A percentile compares a stretch with the other conserved stretches of the same genome.
Conservation (phyloP, 208 protist genomes). For the Wallacemonas sp. region DNA sequence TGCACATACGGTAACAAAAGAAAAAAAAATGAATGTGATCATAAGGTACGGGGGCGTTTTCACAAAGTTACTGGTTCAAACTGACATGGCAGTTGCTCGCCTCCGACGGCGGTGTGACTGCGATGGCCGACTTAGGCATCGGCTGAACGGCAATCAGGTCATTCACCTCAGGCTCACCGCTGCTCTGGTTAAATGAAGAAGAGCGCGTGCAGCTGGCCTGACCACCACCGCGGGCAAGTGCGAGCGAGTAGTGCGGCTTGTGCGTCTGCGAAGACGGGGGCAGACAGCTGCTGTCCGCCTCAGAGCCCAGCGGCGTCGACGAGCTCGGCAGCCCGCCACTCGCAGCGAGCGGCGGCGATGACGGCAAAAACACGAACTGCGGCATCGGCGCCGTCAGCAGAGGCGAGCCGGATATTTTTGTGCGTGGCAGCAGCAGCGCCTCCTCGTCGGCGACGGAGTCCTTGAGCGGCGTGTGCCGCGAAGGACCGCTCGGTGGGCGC, state of each 20-base stretch:
- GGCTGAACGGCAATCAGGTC: not conserved
- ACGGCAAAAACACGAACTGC: no score
- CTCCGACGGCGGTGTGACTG: no score
- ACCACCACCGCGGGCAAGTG: no score
- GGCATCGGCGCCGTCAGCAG: not conserved
- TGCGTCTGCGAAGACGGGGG: not conserved
- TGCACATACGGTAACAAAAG: slow-evolving; percentile 1
- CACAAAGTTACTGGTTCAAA: no score
- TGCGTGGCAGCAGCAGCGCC: no score
- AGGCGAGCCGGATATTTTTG: no score
- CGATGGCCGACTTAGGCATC: not conserved
- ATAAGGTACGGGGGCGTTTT: no score
- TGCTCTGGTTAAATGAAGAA: not conserved
- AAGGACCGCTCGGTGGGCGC: no score
- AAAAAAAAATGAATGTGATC: not conserved
- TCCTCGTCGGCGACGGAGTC: no score
- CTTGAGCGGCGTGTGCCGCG: no score
- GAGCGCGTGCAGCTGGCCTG: not conserved
- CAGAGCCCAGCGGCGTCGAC: not conserved
- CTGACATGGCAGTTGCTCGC: no score
- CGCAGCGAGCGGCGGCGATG: no score
- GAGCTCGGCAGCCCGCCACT: not conserved
- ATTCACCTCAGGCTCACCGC: not conserved
- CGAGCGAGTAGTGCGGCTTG: not conserved
- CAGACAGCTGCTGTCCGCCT: not conserved